Percentiles rank a stretch among this genome's conserved stretches.
Evolutionary conservation across 108 stramenopile species (phyloP).

Genomic region (Aureococcus anophagefferens): DNA sequence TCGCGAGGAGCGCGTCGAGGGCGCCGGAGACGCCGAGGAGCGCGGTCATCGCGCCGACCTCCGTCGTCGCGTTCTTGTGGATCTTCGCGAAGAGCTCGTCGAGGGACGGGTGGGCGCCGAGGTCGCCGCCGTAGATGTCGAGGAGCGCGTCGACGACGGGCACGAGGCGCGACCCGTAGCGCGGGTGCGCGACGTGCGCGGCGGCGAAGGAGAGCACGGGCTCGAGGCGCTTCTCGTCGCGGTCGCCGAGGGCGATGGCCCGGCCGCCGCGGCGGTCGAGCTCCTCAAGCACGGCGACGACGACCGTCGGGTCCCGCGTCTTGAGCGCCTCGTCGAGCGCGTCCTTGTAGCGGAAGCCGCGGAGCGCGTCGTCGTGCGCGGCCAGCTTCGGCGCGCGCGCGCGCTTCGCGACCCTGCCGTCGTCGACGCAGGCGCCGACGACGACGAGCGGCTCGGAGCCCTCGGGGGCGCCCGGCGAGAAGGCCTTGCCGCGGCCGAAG

Average conservation of each 20-base stretch:
- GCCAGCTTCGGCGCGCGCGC: slow-evolving; percentile 6
- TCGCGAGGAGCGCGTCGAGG: slow-evolving; percentile 14
- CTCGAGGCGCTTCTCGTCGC: slow-evolving; percentile 23
- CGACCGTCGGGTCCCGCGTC: slow-evolving; percentile 13
- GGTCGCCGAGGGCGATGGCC: slow-evolving; percentile 13
- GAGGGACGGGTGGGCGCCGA: slow-evolving; percentile 12
- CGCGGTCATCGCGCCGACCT: slow-evolving; percentile 17
- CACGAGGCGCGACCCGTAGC: slow-evolving; percentile 12
- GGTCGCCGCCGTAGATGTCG: slow-evolving; percentile 11
- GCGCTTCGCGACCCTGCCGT: neutral
- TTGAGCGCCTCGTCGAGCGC: slow-evolving; percentile 27
- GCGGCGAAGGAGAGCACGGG: slow-evolving; percentile 27
- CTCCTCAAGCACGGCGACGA: slow-evolving; percentile 22
- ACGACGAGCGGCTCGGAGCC: neutral
- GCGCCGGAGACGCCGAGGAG: slow-evolving; percentile 16
- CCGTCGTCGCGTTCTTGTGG: neutral
- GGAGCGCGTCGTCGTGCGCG: slow-evolving; percentile 13
- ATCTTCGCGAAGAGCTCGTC: slow-evolving; percentile 20
- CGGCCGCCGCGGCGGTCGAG: slow-evolving; percentile 22
- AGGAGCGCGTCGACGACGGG: slow-evolving; percentile 15
- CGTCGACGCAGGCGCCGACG: neutral
- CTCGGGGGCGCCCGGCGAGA: neutral
- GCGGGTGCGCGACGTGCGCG: slow-evolving; percentile 19
- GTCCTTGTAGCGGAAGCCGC: slow-evolving; percentile 23
- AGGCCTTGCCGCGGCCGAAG: slow-evolving; percentile 14